Percentiles rank a stretch among this genome's conserved stretches.
phyloP scores from a whole-genome alignment of 106 monocot species.

The Gastrodia elata region DNA sequence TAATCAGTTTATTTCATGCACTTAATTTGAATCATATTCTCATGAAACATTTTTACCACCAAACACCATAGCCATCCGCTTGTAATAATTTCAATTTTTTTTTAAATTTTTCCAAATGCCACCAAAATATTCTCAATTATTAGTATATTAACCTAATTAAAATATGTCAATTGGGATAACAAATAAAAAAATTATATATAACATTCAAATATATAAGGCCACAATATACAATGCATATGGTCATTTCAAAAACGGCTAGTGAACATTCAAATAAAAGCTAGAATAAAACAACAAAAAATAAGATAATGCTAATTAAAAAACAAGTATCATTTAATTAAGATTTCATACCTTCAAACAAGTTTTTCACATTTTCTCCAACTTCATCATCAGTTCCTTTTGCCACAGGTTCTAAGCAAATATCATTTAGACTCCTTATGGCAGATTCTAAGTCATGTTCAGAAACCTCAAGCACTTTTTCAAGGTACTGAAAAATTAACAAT shows the following conservation, averaged over 20 bases:
- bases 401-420: neutral
- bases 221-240: neutral
- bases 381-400: neutral
- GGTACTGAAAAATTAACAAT: neutral
- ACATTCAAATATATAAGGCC: neutral
- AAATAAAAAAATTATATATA: neutral
- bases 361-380: neutral
- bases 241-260: neutral
- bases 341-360: neutral
- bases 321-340: neutral
- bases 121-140: neutral
- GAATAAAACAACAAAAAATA: neutral
- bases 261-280: neutral
- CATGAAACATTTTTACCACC: too few relatives aligned
- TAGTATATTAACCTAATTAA: neutral
- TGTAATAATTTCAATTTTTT: too few relatives aligned
- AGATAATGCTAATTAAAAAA: neutral
- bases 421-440: neutral
- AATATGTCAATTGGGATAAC: neutral
- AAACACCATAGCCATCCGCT: too few relatives aligned
- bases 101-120: too few relatives aligned
- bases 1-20: too few relatives aligned
- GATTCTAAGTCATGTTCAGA: constrained; percentile 1
- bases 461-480: constrained; percentile 3
- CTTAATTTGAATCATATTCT: too few relatives aligned